Base-by-base conservation (phyloP, 345 rosid genomes). In the Pugionium dolabratum region DNA sequence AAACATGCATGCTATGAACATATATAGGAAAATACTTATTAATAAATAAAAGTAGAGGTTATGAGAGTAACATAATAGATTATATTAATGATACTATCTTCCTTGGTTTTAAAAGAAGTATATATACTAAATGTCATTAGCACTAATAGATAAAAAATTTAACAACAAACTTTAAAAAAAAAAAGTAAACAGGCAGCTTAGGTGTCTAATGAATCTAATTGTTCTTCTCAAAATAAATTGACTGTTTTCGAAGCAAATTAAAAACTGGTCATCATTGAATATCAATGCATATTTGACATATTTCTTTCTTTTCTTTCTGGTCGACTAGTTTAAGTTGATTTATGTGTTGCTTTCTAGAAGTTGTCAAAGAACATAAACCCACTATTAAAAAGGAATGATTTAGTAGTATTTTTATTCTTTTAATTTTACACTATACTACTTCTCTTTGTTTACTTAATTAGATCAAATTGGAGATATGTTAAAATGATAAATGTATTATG, bases 401-500 rank as follows among this genome's bases (percentile, higher is more conserved):
- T 11, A 29, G 44, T 29, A 53, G 29, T 56, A 2, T 27, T 9
- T 26, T 10, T 31, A 2, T 46, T 37, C 0, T 43, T 33, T 18
- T 26, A 7, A 27, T 33, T 57, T 46, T 60, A 45, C 52, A 63
- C 35, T 36, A 51, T 44, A 42, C 8, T 42, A 62, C 69, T 2
- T 39, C 11, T 9, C 44, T 55, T 55, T 40, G 58, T 64, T 48
- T 40, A 56, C 7, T 51, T 53, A 68, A 31, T 39, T 62, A 65
- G 36, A 72, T 34, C 11, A 58, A 41, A 58, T 9, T 57, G 48
- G 35, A 18, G 60, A 51, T 42, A 42, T 54, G 28, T 64, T 71
- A 48, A 48, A 71, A 49, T 46, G 59, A 72, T 64, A 72, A 64
- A 37, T 73, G 9, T 4, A 73, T 59, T 7, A 64, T 44, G 10